A percentile compares a stretch with the other conserved stretches of the same genome.
phyloP scores from a whole-genome alignment of 768 basidiomycete species.

The Chalciporus pseudorubinellus region DNA sequence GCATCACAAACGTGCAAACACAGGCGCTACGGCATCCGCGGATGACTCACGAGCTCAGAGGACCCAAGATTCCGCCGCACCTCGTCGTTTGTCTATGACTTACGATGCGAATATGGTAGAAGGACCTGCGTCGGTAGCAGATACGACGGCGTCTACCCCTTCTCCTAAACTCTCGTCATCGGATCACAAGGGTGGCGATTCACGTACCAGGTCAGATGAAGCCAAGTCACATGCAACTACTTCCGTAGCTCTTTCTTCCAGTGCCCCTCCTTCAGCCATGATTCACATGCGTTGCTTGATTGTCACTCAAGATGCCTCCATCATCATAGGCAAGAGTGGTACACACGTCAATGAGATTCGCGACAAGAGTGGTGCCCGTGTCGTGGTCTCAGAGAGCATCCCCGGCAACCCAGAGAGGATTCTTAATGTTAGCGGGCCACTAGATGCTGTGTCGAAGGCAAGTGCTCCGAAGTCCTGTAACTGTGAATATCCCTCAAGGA shows the following conservation, averaged over 20 bases:
- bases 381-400: constrained; percentile 97
- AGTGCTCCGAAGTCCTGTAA: constrained; percentile 19
- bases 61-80: constrained; percentile 44
- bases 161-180: constrained; percentile 48
- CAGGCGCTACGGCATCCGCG: constrained; percentile 60
- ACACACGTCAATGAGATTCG: constrained; percentile 98
- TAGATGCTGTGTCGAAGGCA: constrained; percentile 99
- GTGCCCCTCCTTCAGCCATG: constrained; percentile 59
- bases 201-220: constrained; percentile 35
- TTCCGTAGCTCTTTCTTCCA: constrained; percentile 46
- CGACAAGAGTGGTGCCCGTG: constrained; percentile 94
- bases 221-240: constrained; percentile 45
- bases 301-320: constrained; percentile 98
- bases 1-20: constrained; percentile 81
- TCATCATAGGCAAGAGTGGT: constrained; percentile 96
- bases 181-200: constrained; percentile 43
- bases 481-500: background rate
- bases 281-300: constrained; percentile 99
- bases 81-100: constrained; percentile 37
- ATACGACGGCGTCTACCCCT: constrained; percentile 54
- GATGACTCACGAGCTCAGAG: constrained; percentile 56
- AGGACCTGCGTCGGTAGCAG: constrained; percentile 35
- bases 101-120: constrained; percentile 70
- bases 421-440: constrained; percentile 90
- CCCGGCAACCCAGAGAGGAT: constrained; percentile 99